These are phyloP conservation scores for Clitoria ternatea DNA, from an alignment of 306 rosid genomes.

Conservation along the genomic window DNA sequence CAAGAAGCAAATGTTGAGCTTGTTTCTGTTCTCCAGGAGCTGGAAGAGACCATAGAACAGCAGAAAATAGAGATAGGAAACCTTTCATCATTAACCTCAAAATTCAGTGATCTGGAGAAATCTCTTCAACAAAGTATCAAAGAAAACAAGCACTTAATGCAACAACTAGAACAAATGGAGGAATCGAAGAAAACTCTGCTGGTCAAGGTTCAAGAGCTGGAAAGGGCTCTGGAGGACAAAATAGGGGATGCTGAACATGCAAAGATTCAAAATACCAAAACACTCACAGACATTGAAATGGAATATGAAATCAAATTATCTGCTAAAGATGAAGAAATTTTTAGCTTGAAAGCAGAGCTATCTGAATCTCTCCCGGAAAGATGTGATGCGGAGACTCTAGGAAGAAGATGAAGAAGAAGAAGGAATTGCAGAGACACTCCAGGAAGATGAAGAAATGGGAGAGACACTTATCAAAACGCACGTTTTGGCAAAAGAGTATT, in stretches of 20 bases:
- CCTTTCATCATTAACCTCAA: conserved; percentile 48
- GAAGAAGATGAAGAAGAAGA: no score
- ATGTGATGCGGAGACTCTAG: conserved; percentile 31
- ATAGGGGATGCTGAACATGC: conserved; percentile 33
- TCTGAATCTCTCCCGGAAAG: conserved; percentile 43
- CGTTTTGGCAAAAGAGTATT: no score
- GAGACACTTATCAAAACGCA: no score
- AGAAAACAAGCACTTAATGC: conserved; percentile 44
- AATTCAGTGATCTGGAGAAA: conserved; percentile 43
- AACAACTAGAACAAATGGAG: conserved; percentile 51
- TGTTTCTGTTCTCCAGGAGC: conserved; percentile 83
- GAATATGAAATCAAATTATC: conserved; percentile 41
- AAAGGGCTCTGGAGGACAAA: conserved; percentile 54
- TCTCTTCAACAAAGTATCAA: conserved; percentile 40
- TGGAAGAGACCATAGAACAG: conserved; percentile 69
- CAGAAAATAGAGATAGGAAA: conserved; percentile 65
- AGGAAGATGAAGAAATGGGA: no score
- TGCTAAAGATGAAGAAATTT: conserved; percentile 55
- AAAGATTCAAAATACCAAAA: conserved; percentile 32
- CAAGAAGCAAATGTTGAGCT: conserved; percentile 89
- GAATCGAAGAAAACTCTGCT: conserved; percentile 61
- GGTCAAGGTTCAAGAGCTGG: conserved; percentile 52
- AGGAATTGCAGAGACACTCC: no score
- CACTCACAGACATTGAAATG: conserved; percentile 36
- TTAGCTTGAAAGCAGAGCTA: conserved; percentile 36